Evolutionary conservation across 768 basidiomycete genomes (phyloP), one percentile per base, ranked within the genome.

Genomic region (Leccinum variicolor): DNA sequence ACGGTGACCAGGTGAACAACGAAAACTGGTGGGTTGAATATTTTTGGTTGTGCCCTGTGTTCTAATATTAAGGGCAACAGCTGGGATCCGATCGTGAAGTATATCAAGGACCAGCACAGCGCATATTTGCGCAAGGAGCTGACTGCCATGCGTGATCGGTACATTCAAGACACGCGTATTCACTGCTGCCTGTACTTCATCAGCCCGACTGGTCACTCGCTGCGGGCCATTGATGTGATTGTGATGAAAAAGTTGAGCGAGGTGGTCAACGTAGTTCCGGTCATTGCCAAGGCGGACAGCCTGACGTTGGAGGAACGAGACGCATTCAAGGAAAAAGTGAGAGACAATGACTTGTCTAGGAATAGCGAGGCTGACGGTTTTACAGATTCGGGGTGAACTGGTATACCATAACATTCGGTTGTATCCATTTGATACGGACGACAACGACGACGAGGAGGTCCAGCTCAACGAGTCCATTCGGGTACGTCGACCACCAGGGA

Each of bases 211-310:
- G 96, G 96, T 21, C 96, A 99, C 76, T 87, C 90, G 4, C 84
- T 99, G 56, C 92, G 95, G 59, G 87, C 97, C 29, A 94, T 99
- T 67, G 96, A 99, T 67, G 89, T 98, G 48, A 94, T 94, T 68
- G 97, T 99, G 63, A 94, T 99, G 88, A 97, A 98, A 82, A 98
- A 98, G 79, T 80, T 99, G 60, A 91, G 90, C 72, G 97, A 98
- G 72, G 96, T 98, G 45, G 97, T 98, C 74, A 99, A 99, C 66
- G 96, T 99, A 53, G 95, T 99, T 8, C 96, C 96, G n/a, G 91
- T 99, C 60, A 98, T 99, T 68, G 96, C 97, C 64, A 99, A 99
- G 82, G 83, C 91, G 29, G 96, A 99, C 75, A 89, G 86, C 62
- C 81, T 99, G 79, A 98, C 95, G 2, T 73, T 92, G 57, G 95